These are phyloP conservation scores for Hymenochaete sp. DNA, from an alignment of 1,284 basidiomycete genomes.

Conservation along the genomic window DNA sequence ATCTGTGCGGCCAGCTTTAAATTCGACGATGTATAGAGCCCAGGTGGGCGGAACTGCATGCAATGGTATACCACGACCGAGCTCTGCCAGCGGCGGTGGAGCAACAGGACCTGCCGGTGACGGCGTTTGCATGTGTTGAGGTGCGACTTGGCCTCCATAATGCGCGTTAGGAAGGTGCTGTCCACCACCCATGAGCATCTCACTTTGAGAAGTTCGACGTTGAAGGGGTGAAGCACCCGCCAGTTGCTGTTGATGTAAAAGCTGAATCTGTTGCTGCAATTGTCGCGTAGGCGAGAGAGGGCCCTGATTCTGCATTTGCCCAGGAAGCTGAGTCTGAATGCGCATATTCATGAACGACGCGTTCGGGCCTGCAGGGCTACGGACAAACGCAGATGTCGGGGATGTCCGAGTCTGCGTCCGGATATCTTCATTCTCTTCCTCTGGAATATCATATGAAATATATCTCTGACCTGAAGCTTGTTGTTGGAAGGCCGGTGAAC, in stretches of 20 bases:
- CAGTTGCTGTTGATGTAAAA: conserved; percentile 25
- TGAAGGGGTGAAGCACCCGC: conserved; percentile 25
- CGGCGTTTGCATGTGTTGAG: not conserved
- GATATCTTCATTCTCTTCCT: too few species aligned
- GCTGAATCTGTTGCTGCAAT: conserved; percentile 20
- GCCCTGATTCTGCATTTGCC: conserved; percentile 12
- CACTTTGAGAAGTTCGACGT: conserved; percentile 44
- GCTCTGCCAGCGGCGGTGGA: conserved; percentile 41
- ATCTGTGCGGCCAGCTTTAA: conserved; percentile 94
- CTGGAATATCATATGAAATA: conserved; percentile 46
- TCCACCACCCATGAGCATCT: conserved; percentile 23
- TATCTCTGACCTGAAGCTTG: conserved; percentile 35
- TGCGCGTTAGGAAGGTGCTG: too few species aligned
- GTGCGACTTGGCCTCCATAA: not conserved
- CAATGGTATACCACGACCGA: conserved; percentile 87
- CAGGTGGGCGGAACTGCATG: conserved; percentile 73
- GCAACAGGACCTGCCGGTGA: not conserved
- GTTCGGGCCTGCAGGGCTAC: conserved; percentile 11
- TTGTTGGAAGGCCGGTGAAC: conserved; percentile 6
- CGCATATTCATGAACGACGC: conserved; percentile 13
- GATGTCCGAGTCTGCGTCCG: conserved; percentile 33
- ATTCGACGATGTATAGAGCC: conserved; percentile 94
- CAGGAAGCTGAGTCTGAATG: too few species aligned
- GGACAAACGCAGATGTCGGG: conserved; percentile 16
- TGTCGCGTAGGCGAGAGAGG: conserved; percentile 27